A percentile compares a stretch with the other conserved stretches of the same genome.
Conservation (phyloP, 768 basidiomycete species). For the Agaricus sinodeliciosus region DNA sequence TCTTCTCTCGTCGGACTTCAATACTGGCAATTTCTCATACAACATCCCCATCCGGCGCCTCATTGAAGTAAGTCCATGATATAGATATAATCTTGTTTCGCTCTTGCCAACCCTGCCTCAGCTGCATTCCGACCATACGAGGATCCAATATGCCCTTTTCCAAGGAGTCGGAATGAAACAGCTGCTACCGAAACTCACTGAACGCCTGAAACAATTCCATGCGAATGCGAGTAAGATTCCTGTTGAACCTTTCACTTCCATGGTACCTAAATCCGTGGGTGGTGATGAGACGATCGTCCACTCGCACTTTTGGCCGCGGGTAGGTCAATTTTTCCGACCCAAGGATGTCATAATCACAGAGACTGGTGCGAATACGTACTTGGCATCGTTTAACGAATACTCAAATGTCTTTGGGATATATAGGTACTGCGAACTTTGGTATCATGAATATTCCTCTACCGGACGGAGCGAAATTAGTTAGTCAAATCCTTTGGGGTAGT, state of each 20-base stretch:
- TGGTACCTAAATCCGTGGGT: conserved; percentile 42
- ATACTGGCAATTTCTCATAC: conserved; percentile 84
- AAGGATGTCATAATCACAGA: conserved; percentile 81
- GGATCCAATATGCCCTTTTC: conserved; percentile 58
- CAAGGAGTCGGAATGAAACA: conserved; percentile 69
- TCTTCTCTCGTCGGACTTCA: conserved; percentile 70
- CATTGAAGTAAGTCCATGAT: conserved; percentile 45
- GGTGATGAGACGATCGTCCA: conserved; percentile 57
- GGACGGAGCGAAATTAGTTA: conserved; percentile 53
- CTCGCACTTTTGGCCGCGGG: conserved; percentile 77
- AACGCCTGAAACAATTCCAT: conserved; percentile 39
- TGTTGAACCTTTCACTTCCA: conserved; percentile 38
- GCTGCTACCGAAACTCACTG: conserved; percentile 66
- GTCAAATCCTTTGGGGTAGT: conserved; percentile 85
- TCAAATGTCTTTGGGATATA: neutral
- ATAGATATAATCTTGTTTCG: neutral
- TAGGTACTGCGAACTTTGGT: conserved; percentile 79
- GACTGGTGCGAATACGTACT: conserved; percentile 46
- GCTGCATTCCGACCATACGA: conserved; percentile 72
- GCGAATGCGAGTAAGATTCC: conserved; percentile 31
- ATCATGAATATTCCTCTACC: conserved; percentile 79
- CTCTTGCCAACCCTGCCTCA: conserved; percentile 19
- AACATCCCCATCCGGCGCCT: conserved; percentile 51
- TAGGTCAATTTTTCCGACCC: conserved; percentile 63
- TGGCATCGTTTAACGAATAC: too few relatives aligned